Conservation (phyloP, 169 alveolate genomes). For the Plasmodium fragile region DNA sequence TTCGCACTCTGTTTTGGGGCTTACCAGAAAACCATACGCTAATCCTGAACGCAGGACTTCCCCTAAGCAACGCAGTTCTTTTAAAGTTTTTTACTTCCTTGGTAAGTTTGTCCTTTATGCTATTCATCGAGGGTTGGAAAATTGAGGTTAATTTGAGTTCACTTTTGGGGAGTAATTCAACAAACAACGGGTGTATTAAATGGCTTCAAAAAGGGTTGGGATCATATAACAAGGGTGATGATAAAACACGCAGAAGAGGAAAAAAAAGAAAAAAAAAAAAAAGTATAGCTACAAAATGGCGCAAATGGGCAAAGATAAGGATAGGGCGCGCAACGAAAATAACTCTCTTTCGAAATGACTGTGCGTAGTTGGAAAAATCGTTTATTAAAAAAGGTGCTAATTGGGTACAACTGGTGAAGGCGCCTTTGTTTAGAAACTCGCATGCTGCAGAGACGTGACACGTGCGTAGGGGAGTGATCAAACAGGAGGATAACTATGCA, state of each 20-base stretch:
- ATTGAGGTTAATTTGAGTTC: neutral
- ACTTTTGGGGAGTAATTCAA: neutral
- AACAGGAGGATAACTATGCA: neutral
- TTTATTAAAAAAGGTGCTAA: neutral
- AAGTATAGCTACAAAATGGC: neutral
- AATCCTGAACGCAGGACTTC: constrained; percentile 73
- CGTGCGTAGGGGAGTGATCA: neutral
- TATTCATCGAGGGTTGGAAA: constrained; percentile 20
- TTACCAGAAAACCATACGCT: constrained; percentile 76
- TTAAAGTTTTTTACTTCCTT: constrained; percentile 66
- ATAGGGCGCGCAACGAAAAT: neutral
- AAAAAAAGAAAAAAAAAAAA: neutral
- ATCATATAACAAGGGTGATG: neutral
- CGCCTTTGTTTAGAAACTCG: neutral
- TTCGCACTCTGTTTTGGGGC: neutral
- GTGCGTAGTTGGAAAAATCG: neutral
- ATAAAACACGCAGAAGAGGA: neutral
- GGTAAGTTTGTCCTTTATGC: constrained; percentile 22
- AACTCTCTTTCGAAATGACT: neutral
- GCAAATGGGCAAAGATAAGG: neutral
- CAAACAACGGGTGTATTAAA: neutral
- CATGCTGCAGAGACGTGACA: neutral
- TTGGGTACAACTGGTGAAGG: neutral
- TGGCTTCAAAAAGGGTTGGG: constrained; percentile 2
- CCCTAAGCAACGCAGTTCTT: constrained; percentile 70